These are phyloP conservation scores for Immersiella caudata DNA, from an alignment of 495 filamentous ascomycete species.

Conservation along the genomic window DNA sequence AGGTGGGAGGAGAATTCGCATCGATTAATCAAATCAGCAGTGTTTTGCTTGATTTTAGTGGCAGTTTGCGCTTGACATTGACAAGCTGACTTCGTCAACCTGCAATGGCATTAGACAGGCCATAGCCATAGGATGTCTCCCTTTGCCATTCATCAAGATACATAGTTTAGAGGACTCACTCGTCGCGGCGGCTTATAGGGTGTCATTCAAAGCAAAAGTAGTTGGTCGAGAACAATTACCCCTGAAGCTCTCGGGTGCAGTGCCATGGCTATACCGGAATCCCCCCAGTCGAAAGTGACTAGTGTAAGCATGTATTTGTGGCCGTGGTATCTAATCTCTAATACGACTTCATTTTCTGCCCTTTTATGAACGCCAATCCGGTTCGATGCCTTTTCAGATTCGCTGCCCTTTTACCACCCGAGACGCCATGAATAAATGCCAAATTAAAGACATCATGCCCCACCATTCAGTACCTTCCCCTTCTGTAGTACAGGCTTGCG, in stretches of 20 bases:
- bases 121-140: not conserved
- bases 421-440: not conserved
- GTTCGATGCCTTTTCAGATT: not conserved
- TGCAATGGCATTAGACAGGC: not conserved
- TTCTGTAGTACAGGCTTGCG: conserved; percentile 64
- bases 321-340: not conserved
- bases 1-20: conserved; percentile 52
- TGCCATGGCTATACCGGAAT: too few species aligned
- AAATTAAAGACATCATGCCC: not conserved
- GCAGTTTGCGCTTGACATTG: too few species aligned
- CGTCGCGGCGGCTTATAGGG: not conserved
- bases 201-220: not conserved
- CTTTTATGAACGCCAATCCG: not conserved
- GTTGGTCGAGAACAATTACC: not conserved
- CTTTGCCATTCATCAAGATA: not conserved
- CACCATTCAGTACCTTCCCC: conserved; percentile 53
- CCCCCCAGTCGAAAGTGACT: not conserved
- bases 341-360: not conserved
- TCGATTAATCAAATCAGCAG: conserved; percentile 24
- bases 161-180: not conserved
- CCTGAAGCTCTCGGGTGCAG: too few species aligned
- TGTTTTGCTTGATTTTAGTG: not conserved
- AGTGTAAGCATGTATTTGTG: not conserved
- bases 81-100: too few species aligned
- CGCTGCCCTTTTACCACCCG: not conserved